Conservation (phyloP, 805 yeast genomes). For the Cyberlindnera americana region DNA sequence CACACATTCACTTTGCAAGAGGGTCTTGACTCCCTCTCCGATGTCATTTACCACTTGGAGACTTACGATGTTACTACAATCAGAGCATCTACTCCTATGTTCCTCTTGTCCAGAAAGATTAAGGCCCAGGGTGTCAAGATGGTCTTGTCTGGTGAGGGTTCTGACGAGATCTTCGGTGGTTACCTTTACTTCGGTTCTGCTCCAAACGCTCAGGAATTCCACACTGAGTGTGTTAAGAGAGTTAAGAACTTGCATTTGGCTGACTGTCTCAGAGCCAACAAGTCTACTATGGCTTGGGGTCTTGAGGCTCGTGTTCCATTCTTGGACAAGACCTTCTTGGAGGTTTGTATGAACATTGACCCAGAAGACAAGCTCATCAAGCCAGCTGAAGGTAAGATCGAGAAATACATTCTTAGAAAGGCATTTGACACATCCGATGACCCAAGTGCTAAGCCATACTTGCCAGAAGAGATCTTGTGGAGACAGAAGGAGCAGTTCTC, state of each 20-base stretch:
- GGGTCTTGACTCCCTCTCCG: slow-evolving; percentile 92
- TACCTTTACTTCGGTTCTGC: slow-evolving; percentile 97
- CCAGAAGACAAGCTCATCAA: slow-evolving; percentile 89
- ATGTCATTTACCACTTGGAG: slow-evolving; percentile 93
- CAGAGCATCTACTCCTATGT: slow-evolving; percentile 99
- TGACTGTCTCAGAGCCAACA: slow-evolving; percentile 98
- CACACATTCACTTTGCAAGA: slow-evolving; percentile 96
- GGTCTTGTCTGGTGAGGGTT: slow-evolving; percentile 99
- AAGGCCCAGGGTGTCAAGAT: slow-evolving; percentile 99
- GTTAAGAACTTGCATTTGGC: slow-evolving; percentile 96
- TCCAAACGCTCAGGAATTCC: slow-evolving; percentile 91
- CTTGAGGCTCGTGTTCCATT: slow-evolving; percentile 99
- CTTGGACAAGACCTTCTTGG: slow-evolving; percentile 90
- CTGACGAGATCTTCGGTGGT: slow-evolving; percentile 99
- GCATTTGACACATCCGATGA: slow-evolving; percentile 94
- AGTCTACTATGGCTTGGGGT: slow-evolving; percentile 99
- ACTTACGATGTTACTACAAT: slow-evolving; percentile 98
- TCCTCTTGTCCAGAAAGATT: slow-evolving; percentile 89
- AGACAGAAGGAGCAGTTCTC: slow-evolving; percentile 99
- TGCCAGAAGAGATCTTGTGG: slow-evolving; percentile 96
- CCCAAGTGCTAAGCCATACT: slow-evolving; percentile 73
- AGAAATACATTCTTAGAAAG: slow-evolving; percentile 94
- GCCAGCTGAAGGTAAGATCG: slow-evolving; percentile 71
- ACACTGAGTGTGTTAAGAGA: slow-evolving; percentile 90
- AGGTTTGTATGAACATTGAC: slow-evolving; percentile 89